Percentiles rank a stretch among this genome's conserved stretches.
phyloP scores from a whole-genome alignment of 306 rosid genomes.

The Cucurbita argyrosperma region DNA sequence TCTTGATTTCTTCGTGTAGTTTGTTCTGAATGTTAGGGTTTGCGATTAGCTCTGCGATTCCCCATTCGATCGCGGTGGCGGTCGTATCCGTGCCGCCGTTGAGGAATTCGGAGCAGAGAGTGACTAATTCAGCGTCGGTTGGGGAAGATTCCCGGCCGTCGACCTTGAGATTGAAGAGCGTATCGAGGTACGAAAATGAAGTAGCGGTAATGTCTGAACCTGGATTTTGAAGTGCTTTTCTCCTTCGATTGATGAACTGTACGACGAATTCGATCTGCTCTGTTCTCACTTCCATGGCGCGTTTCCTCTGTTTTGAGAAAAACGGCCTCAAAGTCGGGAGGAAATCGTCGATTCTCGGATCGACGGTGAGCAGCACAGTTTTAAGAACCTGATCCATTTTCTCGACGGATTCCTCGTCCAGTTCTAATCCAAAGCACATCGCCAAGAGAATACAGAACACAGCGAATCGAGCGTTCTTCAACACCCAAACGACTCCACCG shows the following conservation, averaged over 20 bases:
- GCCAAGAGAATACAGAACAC: constrained; percentile 63
- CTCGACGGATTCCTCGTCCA: constrained; percentile 61
- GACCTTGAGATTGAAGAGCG: constrained; percentile 7
- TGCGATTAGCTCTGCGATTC: constrained; percentile 1
- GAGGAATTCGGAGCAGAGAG: constrained; percentile 13
- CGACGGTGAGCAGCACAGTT: constrained; percentile 37
- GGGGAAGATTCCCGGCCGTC: not conserved
- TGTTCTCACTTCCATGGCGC: constrained; percentile 42
- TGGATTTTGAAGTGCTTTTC: constrained; percentile 44
- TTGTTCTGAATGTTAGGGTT: constrained; percentile 5
- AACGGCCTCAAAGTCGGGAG: constrained; percentile 64
- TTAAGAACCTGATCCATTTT: constrained; percentile 63
- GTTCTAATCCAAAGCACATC: constrained; percentile 80
- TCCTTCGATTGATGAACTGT: constrained; percentile 49
- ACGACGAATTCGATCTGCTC: constrained; percentile 47
- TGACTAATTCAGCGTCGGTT: not conserved
- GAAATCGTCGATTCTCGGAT: constrained; percentile 78
- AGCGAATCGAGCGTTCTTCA: constrained; percentile 64
- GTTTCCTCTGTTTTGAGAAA: constrained; percentile 68
- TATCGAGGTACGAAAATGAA: constrained; percentile 28
- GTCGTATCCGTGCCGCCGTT: constrained; percentile 11
- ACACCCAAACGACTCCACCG: constrained; percentile 41
- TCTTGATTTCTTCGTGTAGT: constrained; percentile 1
- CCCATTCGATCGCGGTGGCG: constrained; percentile 10
- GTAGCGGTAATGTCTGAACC: constrained; percentile 55